Evolutionary conservation across 2,329 filamentous ascomycete genomes (phyloP), one percentile per base, ranked within the genome.

Genomic region (Xylaria sp.): DNA sequence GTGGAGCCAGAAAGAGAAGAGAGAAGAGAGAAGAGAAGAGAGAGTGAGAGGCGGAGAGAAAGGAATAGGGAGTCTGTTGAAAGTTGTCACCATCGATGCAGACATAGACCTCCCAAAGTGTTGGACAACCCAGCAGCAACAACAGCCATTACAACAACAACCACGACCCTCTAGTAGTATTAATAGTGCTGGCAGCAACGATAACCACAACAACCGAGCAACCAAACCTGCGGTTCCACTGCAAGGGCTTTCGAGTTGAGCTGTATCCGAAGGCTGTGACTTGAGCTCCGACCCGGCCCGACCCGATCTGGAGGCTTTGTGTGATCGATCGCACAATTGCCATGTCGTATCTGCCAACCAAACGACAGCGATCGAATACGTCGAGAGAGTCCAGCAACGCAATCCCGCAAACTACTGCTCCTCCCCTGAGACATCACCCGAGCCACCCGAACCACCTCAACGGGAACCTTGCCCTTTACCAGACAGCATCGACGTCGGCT

Each of bases 291-390:
- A 42, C 37, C 56, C 28, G 38, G 21, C 50, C 28, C 8, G 51
- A 31, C 43, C 35, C 11, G 33, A 31, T 45, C 51, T 43, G 31
- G 57, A 43, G 57, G 49, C 45, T 43, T 38, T 57, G 63, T 65
- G 65, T 67, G 59, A 60, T 63, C 65, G 56, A 60, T 62, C 63
- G 57, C 62, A 58, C 64, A 60, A 68, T 56, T 72, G 70, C 70
- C 69, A 73, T 74, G 72, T 72, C 71, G 68, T 74, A 71, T 71
- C 70, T 69, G 71, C 70, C 72, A 65, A 62, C 71, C 43, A 74
- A 74, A 69, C 70, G 72, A 71, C 72, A 73, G 67, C 71, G 72
- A 72, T 74, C 72, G 58, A 71, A 73, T 60, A 74, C 72, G 58
- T 74, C 72, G 61, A 69, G 70, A 70, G 73, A 76, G 52, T 70